These are phyloP conservation scores for Scalesia atractyloides DNA, from an alignment of 129 eudicot species.

Conservation along the genomic window DNA sequence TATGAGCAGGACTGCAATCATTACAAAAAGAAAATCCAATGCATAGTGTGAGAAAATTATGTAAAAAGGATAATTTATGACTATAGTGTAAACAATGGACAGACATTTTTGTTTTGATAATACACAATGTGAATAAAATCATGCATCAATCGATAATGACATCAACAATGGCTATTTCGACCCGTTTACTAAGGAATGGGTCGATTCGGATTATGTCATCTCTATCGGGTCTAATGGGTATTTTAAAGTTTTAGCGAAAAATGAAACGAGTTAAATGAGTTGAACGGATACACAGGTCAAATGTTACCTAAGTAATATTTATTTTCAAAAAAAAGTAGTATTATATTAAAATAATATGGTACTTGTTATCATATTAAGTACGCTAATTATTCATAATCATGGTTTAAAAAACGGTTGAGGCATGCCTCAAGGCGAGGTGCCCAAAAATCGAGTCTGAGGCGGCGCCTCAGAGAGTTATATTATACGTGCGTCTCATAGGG, in stretches of 20 bases:
- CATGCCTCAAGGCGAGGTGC: no score
- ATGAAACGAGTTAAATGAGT: background rate
- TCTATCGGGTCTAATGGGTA: background rate
- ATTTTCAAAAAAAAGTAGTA: background rate
- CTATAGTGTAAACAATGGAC: background rate
- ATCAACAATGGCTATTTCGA: background rate
- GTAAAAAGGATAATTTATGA: background rate
- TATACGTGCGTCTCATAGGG: no score
- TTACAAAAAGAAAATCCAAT: background rate
- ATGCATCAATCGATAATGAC: background rate
- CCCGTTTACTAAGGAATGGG: background rate
- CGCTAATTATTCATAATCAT: background rate
- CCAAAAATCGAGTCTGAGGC: no score
- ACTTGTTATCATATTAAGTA: background rate
- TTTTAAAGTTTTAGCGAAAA: background rate
- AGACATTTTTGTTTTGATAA: background rate
- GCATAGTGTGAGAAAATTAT: background rate
- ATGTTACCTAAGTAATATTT: background rate
- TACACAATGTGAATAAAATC: background rate
- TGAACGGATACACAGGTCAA: background rate
- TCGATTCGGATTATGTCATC: background rate
- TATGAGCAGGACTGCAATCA: conserved; percentile 83
- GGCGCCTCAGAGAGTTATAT: no score
- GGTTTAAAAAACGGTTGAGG: no score
- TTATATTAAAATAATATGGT: background rate